Conservation (phyloP, 2,329 filamentous ascomycete genomes). For the Exophiala aquamarina region DNA sequence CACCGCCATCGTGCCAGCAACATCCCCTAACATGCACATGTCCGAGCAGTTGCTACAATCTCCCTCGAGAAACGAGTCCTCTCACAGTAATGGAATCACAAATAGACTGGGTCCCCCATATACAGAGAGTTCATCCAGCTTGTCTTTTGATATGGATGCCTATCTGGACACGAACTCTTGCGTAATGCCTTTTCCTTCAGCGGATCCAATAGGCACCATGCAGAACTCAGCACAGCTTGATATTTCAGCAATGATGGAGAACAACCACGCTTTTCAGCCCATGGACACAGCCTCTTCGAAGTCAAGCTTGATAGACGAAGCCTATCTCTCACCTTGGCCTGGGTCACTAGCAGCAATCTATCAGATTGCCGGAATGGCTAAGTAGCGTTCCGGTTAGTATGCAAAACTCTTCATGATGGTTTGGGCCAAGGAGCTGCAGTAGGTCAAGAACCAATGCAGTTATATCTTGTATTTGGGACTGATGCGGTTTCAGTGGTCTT, state of each 20-base stretch:
- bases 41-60: background rate
- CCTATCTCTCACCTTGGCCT: slow-evolving; percentile 5
- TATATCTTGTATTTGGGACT: too few relatives aligned
- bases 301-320: background rate
- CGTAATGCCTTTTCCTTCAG: background rate
- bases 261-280: background rate
- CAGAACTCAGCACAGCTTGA: too few relatives aligned
- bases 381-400: too few relatives aligned
- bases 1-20: too few relatives aligned
- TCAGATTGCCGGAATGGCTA: background rate
- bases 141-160: slow-evolving; percentile 5
- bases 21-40: background rate
- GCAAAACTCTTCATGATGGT: too few relatives aligned
- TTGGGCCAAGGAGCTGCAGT: too few relatives aligned
- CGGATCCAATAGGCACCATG: too few relatives aligned
- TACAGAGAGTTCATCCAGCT: background rate
- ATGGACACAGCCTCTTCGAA: background rate
- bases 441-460: too few relatives aligned
- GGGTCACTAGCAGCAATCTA: slow-evolving; percentile 2
- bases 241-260: background rate
- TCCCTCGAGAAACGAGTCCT: too few relatives aligned
- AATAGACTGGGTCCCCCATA: too few relatives aligned
- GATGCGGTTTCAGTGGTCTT: too few relatives aligned
- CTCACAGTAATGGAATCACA: too few relatives aligned
- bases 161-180: slow-evolving; percentile 7